Evolutionary conservation across 371 early-diverging fungal species (phyloP).

Genomic region (Mucor sp.): DNA sequence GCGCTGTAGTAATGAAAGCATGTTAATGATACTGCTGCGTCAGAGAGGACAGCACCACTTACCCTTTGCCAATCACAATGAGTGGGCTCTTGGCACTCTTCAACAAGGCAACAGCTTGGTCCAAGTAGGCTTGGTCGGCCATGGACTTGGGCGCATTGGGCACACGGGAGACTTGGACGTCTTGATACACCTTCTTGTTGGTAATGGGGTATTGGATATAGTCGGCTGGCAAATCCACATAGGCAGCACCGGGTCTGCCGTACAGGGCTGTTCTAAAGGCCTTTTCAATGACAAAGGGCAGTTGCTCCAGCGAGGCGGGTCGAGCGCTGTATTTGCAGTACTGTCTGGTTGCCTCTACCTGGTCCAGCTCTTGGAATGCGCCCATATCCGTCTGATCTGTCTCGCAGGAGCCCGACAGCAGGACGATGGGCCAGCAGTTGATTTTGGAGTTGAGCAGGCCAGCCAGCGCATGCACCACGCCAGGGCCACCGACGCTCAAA

Average conservation of each 20-base stretch:
- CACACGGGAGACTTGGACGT: conserved; percentile 27
- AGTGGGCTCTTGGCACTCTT: conserved; percentile 62
- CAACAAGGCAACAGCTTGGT: conserved; percentile 36
- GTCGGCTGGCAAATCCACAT: conserved; percentile 79
- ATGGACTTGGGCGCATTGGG: conserved; percentile 42
- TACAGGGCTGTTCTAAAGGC: conserved; percentile 58
- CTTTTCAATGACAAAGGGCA: conserved; percentile 61
- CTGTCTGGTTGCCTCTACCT: conserved; percentile 67
- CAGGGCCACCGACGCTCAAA: conserved; percentile 80
- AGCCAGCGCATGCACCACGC: conserved; percentile 77
- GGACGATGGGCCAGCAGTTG: conserved; percentile 72
- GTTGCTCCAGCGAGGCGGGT: conserved; percentile 51
- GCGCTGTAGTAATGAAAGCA: conserved; percentile 36
- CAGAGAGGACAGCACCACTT: conserved; percentile 2
- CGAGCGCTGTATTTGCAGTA: conserved; percentile 71
- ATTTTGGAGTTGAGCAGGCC: conserved; percentile 74
- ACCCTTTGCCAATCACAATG: conserved; percentile 81
- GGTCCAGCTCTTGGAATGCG: conserved; percentile 80
- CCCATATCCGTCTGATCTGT: conserved; percentile 64
- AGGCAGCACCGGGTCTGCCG: conserved; percentile 76
- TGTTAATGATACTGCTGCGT: neutral
- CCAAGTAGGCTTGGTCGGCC: conserved; percentile 45
- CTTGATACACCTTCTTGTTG: conserved; percentile 20
- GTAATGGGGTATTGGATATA: conserved; percentile 59
- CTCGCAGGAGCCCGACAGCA: conserved; percentile 65